Evolutionary conservation across 2,329 filamentous ascomycete genomes (phyloP), one percentile per base, ranked within the genome.

Genomic region (Myriosclerotinia duriaeana): DNA sequence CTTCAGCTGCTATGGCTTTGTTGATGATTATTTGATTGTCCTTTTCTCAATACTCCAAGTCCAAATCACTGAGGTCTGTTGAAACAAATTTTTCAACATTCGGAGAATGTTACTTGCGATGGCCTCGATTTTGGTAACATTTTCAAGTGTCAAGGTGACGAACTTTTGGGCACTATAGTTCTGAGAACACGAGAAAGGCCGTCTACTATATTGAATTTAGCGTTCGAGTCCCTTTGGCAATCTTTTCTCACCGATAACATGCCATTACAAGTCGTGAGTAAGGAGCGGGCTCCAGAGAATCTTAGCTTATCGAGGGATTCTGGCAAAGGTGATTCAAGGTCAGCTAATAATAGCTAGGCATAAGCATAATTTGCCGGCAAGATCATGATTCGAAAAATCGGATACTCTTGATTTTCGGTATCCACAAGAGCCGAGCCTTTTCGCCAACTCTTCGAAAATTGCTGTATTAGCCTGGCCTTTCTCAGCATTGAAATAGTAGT

Each of bases 51-150:
- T 34, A 50, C 34, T 60, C 64, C 30, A 17, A 15, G 26, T 52
- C 22, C 48, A 30, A 52, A 15, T 30, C 22, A 52, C 48, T 7
- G 12, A 52, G 22, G 59, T 76, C 73, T n/a, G 38, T 36, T 40
- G 53, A 40, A n/a, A 55, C 9, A n/a, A 40, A 9, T n/a, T 40
- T 55, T n/a, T 38, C 53, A 30, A 52, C 3, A 52, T n/a, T 52
- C 48, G 12, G 12, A 52, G 15, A 40, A 55, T 55, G 5, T 38
- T 55, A 5, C 30, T 40, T 40, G 53, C 9, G 38, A 22, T 7
- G 30, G 30, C 38, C 14, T n/a, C 30, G 12, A 34, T 9, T n/a
- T 12, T 12, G 17, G 30, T 22, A 3, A 11, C 14, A 11, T 36
- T 36, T 22, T 44, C 12, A 15, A 58, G 15, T 22, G 38, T n/a